Percentiles rank a stretch among this genome's conserved stretches.
These are phyloP conservation scores for Sarocladiaceae sp. DNA, from an alignment of 2,329 filamentous ascomycete species.

Conservation along the genomic window DNA sequence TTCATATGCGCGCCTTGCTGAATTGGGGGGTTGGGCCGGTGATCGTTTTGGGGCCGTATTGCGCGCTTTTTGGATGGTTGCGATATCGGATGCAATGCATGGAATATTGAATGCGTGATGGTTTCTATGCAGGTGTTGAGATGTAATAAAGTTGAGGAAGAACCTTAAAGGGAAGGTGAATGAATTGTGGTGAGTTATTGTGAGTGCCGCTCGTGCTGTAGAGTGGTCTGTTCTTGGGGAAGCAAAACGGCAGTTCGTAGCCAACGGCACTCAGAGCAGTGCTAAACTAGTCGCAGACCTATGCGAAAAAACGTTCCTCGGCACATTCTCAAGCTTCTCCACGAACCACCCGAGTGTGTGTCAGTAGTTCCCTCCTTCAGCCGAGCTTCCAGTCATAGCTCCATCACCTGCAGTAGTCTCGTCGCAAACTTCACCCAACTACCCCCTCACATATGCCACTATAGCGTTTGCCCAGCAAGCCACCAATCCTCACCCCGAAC, in stretches of 20 bases:
- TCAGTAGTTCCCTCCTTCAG: too few species aligned
- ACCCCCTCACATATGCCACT: too few species aligned
- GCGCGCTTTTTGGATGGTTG: neutral
- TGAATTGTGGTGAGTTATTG: too few species aligned
- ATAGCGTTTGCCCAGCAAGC: neutral
- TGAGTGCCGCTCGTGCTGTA: too few species aligned
- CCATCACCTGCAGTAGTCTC: neutral
- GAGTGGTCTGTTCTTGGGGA: too few species aligned
- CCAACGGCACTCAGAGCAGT: too few species aligned
- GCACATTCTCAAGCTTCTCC: too few species aligned
- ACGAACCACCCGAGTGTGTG: too few species aligned
- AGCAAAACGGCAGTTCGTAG: too few species aligned
- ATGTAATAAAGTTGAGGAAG: neutral
- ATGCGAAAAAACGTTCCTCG: too few species aligned
- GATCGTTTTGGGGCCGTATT: neutral
- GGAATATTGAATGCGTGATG: neutral
- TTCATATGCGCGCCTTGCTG: neutral
- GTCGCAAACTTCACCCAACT: too few species aligned
- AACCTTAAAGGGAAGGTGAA: neutral
- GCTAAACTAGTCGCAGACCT: too few species aligned
- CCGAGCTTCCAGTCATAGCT: neutral
- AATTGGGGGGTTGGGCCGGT: neutral
- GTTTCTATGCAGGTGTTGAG: neutral
- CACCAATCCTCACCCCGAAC: neutral
- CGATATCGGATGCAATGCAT: neutral